Percentiles rank a stretch among this genome's conserved stretches.
These are phyloP conservation scores for Escallonia herrerae DNA, from an alignment of 129 eudicot genomes.

Conservation along the genomic window DNA sequence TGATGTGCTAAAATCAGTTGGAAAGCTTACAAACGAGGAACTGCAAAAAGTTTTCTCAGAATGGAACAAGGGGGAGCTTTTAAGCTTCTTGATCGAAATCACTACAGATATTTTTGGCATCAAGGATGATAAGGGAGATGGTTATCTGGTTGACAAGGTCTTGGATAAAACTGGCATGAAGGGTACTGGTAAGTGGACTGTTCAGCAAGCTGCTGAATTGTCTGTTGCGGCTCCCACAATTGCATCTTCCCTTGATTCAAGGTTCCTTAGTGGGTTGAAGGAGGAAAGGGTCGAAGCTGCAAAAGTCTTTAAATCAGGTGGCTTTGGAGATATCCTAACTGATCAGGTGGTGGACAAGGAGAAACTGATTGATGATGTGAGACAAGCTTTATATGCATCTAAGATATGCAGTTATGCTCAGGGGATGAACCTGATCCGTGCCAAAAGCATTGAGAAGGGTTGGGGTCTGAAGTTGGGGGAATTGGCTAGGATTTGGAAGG, in stretches of 20 bases:
- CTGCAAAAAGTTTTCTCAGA: slow-evolving; percentile 38
- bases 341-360: slow-evolving; percentile 45
- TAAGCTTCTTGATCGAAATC: slow-evolving; percentile 51
- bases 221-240: slow-evolving; percentile 60
- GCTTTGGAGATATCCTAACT: slow-evolving; percentile 32
- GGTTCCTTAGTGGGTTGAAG: slow-evolving; percentile 53
- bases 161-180: slow-evolving; percentile 65
- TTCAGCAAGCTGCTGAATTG: slow-evolving; percentile 58
- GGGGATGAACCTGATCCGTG: slow-evolving; percentile 60
- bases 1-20: slow-evolving; percentile 52
- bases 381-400: slow-evolving; percentile 51
- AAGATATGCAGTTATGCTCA: slow-evolving; percentile 62
- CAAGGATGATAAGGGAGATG: slow-evolving; percentile 60
- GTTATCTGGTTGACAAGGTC: slow-evolving; percentile 54
- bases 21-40: slow-evolving; percentile 48
- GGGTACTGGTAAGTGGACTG: slow-evolving; percentile 65
- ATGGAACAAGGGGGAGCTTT: slow-evolving; percentile 61
- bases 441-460: slow-evolving; percentile 50
- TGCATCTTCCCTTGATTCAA: slow-evolving; percentile 51
- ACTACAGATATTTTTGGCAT: slow-evolving; percentile 52
- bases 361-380: slow-evolving; percentile 37
- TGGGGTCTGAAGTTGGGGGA: slow-evolving; percentile 55
- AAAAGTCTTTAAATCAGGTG: slow-evolving; percentile 40
- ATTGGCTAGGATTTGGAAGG: slow-evolving; percentile 62
- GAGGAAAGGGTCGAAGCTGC: slow-evolving; percentile 57